phyloP scores from a whole-genome alignment of 2,329 filamentous ascomycete genomes.

The Rosellinia necatrix region DNA sequence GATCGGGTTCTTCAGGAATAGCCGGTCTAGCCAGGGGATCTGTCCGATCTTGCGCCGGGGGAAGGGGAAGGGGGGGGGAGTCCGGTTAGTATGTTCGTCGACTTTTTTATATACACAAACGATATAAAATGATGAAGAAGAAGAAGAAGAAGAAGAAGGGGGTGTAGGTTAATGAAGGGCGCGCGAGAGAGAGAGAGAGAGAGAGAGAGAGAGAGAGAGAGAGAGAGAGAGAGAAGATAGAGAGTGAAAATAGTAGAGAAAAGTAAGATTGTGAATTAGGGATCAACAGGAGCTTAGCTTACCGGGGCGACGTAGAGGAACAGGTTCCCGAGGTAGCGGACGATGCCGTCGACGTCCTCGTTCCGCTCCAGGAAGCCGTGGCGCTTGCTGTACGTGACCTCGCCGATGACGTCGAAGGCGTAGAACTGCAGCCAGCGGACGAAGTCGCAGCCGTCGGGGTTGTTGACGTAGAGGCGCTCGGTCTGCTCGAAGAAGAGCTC shows the following conservation, averaged over 20 bases:
- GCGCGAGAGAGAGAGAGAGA: no score
- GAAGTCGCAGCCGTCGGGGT: slow-evolving; percentile 61
- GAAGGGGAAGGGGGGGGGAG: no score
- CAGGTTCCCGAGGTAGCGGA: slow-evolving; percentile 65
- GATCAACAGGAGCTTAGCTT: slow-evolving; percentile 35
- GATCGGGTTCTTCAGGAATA: slow-evolving; percentile 77
- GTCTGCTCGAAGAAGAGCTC: slow-evolving; percentile 71
- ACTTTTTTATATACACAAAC: background rate
- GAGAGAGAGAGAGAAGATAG: no score
- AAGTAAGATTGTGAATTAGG: no score
- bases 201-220: no score
- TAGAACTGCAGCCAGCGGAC: slow-evolving; percentile 78
- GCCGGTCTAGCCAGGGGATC: slow-evolving; percentile 70
- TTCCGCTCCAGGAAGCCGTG: slow-evolving; percentile 77
- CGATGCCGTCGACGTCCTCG: slow-evolving; percentile 75
- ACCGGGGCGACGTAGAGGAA: slow-evolving; percentile 75
- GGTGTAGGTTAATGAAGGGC: no score
- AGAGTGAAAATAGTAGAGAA: no score
- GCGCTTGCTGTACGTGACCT: slow-evolving; percentile 75
- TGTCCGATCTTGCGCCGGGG: slow-evolving; percentile 63
- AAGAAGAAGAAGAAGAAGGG: background rate
- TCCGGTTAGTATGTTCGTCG: slow-evolving; percentile 5
- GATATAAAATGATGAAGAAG: background rate
- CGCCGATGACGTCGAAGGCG: slow-evolving; percentile 80
- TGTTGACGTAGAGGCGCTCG: slow-evolving; percentile 56